Percentiles rank a stretch among this genome's conserved stretches.
Conservation (phyloP, 2,329 filamentous ascomycete genomes). For the Aspergillus candidus region DNA sequence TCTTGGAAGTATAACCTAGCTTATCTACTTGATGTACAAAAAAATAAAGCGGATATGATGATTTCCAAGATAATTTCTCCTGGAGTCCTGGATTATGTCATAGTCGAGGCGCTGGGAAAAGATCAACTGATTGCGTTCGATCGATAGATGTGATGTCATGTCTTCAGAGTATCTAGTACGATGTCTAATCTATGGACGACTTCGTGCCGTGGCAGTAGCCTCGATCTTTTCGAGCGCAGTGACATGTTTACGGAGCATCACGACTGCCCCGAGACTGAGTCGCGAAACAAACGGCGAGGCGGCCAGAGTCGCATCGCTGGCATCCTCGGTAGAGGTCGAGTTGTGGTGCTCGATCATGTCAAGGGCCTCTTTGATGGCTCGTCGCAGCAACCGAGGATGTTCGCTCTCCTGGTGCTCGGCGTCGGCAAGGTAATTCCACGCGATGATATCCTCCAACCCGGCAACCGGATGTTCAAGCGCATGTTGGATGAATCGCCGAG, state of each 20-base stretch:
- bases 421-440: slow-evolving; percentile 45
- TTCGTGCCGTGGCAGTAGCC: neutral
- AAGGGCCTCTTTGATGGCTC: slow-evolving; percentile 20
- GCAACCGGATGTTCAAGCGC: slow-evolving; percentile 38
- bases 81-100: too few relatives aligned
- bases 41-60: neutral
- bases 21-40: neutral
- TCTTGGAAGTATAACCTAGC: neutral
- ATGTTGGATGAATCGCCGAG: slow-evolving; percentile 47
- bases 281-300: slow-evolving; percentile 26
- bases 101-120: too few relatives aligned
- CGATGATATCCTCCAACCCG: slow-evolving; percentile 48
- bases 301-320: slow-evolving; percentile 6
- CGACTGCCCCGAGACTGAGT: slow-evolving; percentile 28
- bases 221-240: slow-evolving; percentile 22
- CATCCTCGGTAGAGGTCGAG: slow-evolving; percentile 13
- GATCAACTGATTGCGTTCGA: too few relatives aligned
- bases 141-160: too few relatives aligned
- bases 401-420: neutral
- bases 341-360: slow-evolving; percentile 25
- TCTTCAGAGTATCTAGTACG: too few relatives aligned
- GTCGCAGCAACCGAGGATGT: slow-evolving; percentile 19
- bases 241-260: slow-evolving; percentile 27
- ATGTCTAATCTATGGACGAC: neutral
- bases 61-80: too few relatives aligned